phyloP scores from a whole-genome alignment of 495 filamentous ascomycete genomes.

The Trichocladium uniseriatum region DNA sequence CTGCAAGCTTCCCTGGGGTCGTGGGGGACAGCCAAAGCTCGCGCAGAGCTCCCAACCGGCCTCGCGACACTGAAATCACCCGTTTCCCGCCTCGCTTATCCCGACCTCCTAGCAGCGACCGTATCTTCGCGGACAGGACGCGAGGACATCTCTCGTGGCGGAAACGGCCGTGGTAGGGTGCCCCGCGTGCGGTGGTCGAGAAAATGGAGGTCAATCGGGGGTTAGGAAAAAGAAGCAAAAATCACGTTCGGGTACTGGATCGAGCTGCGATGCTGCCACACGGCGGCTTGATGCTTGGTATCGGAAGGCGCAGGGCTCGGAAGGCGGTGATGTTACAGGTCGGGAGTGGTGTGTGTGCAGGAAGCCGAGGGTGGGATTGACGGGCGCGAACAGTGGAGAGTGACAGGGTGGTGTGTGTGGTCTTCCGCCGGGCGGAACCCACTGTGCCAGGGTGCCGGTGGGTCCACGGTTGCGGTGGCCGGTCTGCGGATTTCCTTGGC shows the following conservation, averaged over 20 bases:
- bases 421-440: conserved; percentile 3
- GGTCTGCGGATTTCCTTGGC: neutral
- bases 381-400: conserved; percentile 24
- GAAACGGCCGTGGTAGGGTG: conserved; percentile 9
- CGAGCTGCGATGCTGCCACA: conserved; percentile 2
- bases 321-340: conserved; percentile 7
- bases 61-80: conserved; percentile 10
- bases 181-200: neutral
- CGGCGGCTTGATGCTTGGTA: neutral
- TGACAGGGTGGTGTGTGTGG: conserved; percentile 10
- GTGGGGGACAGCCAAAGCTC: neutral
- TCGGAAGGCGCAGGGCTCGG: neutral
- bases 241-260: neutral
- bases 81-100: conserved; percentile 13
- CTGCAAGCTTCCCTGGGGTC: neutral
- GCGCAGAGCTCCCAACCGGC: neutral
- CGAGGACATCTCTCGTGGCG: conserved; percentile 26
- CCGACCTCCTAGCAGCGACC: conserved; percentile 25
- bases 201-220: conserved; percentile 13
- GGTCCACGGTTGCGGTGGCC: conserved; percentile 6
- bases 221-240: neutral
- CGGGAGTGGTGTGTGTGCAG: conserved; percentile 8
- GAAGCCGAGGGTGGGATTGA: conserved; percentile 26
- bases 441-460: neutral
- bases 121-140: conserved; percentile 16